Percentiles rank a stretch among this genome's conserved stretches.
Conservation (phyloP, 768 basidiomycete species). For the Amanita thiersii region DNA sequence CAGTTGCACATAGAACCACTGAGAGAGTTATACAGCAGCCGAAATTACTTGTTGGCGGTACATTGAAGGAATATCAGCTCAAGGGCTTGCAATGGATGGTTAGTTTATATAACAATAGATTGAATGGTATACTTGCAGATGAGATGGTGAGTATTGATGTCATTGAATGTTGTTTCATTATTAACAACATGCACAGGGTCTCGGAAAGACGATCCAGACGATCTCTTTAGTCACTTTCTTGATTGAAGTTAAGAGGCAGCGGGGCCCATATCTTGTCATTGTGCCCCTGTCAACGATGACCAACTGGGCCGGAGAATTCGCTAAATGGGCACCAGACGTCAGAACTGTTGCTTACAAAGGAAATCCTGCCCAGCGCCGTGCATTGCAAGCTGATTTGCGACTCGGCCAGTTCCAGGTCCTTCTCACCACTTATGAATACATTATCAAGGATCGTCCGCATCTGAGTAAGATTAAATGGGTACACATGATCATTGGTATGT, state of each 20-base stretch:
- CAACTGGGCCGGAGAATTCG: constrained; percentile 94
- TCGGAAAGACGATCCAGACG: constrained; percentile 91
- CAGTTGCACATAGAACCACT: constrained; percentile 86
- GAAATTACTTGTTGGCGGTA: constrained; percentile 71
- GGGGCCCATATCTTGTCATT: constrained; percentile 93
- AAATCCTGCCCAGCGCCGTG: constrained; percentile 75
- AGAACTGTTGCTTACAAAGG: constrained; percentile 85
- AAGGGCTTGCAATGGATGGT: constrained; percentile 99
- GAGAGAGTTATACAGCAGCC: constrained; percentile 80
- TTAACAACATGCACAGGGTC: constrained; percentile 48
- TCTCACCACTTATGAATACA: constrained; percentile 93
- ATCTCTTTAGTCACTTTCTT: constrained; percentile 94
- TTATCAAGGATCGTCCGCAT: constrained; percentile 92
- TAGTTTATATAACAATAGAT: constrained; percentile 90
- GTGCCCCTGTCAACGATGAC: constrained; percentile 96
- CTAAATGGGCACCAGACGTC: constrained; percentile 91
- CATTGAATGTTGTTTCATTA: constrained; percentile 4
- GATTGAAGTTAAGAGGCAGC: constrained; percentile 83
- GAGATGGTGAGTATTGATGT: constrained; percentile 59
- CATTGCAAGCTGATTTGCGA: constrained; percentile 70
- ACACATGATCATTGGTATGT: constrained; percentile 91
- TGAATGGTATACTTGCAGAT: constrained; percentile 93
- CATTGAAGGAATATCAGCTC: constrained; percentile 89
- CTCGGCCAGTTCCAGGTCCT: constrained; percentile 84
- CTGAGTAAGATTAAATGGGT: constrained; percentile 91